phyloP scores from a whole-genome alignment of 805 yeast species.

The Wickerhamomyces ciferrii region DNA sequence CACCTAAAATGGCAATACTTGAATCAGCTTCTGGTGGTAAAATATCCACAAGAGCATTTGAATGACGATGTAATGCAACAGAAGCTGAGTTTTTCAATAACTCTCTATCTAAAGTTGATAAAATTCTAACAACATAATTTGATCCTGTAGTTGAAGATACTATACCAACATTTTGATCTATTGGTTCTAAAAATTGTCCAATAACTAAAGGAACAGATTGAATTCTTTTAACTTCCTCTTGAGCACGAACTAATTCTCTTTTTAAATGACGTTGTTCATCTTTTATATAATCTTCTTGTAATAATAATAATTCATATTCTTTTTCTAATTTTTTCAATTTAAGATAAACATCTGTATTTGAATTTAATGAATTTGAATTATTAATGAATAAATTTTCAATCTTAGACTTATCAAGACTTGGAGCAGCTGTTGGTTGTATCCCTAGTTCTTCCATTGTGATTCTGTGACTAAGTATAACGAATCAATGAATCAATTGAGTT shows the following conservation, averaged over 20 bases:
- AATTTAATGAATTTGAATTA: conserved; percentile 12
- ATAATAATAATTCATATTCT: conserved; percentile 73
- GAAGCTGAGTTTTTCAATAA: conserved; percentile 90
- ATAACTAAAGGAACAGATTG: conserved; percentile 97
- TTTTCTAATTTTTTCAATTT: conserved; percentile 85
- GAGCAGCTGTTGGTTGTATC: conserved; percentile 31
- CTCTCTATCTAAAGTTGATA: conserved; percentile 93
- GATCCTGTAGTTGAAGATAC: conserved; percentile 98
- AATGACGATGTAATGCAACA: conserved; percentile 97
- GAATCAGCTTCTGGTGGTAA: conserved; percentile 99
- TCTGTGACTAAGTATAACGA: not conserved
- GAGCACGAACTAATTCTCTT: conserved; percentile 92
- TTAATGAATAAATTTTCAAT: conserved; percentile 23
- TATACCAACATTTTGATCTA: conserved; percentile 93
- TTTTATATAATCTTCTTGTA: conserved; percentile 96
- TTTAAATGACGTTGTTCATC: conserved; percentile 97
- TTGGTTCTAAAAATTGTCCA: conserved; percentile 97
- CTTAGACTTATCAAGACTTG: conserved; percentile 27
- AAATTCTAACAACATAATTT: conserved; percentile 90
- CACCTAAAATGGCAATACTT: conserved; percentile 89
- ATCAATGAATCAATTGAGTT: not conserved
- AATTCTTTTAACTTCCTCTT: conserved; percentile 96
- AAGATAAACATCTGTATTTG: conserved; percentile 66
- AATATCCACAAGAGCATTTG: conserved; percentile 95
- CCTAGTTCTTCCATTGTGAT: conserved; percentile 59